A percentile compares a stretch with the other conserved stretches of the same genome.
Evolutionary conservation across 768 basidiomycete species (phyloP).

Genomic region (Sutorius australiensis): DNA sequence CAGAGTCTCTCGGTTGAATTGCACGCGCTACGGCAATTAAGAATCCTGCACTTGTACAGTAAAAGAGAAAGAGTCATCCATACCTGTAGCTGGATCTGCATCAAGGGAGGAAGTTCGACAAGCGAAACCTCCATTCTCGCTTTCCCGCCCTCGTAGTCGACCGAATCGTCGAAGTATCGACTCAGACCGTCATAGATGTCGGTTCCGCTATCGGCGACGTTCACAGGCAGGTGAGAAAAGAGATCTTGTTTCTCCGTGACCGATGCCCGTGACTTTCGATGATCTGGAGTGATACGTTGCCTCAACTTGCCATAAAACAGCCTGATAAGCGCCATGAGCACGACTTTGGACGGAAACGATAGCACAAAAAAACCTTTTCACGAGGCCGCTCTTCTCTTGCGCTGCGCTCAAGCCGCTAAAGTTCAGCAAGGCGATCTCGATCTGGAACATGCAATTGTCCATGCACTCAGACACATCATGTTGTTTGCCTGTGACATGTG

Average conservation of each 20-base stretch:
- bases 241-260: constrained; percentile 85
- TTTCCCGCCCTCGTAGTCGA: constrained; percentile 84
- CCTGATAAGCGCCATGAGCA: constrained; percentile 34
- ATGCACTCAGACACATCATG: constrained; percentile 99
- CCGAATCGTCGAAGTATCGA: constrained; percentile 84
- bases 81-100: constrained; percentile 96
- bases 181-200: constrained; percentile 94
- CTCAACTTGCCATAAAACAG: constrained; percentile 88
- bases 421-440: constrained; percentile 85
- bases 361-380: constrained; percentile 59
- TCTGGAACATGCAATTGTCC: constrained; percentile 99
- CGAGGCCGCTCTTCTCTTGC: constrained; percentile 68
- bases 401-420: constrained; percentile 46
- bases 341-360: neutral
- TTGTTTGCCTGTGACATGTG: constrained; percentile 65
- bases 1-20: constrained; percentile 89
- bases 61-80: constrained; percentile 14
- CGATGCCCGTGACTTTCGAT: constrained; percentile 44
- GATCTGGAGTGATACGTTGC: constrained; percentile 47
- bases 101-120: constrained; percentile 80
- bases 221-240: constrained; percentile 92
- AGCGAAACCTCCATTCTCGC: constrained; percentile 85
- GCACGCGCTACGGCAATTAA: constrained; percentile 61
- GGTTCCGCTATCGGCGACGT: constrained; percentile 82
- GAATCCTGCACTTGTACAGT: neutral